Evolutionary conservation across 441 rosid species (phyloP), one percentile per base, ranked within the genome.

Genomic region (Corymbia calophylla): DNA sequence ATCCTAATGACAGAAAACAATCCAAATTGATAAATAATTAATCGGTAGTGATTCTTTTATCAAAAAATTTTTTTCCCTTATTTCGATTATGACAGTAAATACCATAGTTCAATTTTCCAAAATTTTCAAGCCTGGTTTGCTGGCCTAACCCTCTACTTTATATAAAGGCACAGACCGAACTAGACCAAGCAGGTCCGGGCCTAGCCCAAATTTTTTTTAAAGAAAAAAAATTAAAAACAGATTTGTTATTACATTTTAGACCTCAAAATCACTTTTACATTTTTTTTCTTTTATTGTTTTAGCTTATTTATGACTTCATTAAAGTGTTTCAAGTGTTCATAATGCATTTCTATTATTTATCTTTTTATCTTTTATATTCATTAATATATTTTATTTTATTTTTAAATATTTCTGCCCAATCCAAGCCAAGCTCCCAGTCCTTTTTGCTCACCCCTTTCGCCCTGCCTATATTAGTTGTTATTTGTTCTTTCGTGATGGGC

Each of bases 31-130:
- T 23, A 58, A 27, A 58, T 58, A 58, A 9, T 23, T 58, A 58
- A 23, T 0, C 1, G 14, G 62, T 23, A 58, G 23, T 0, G 1
- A 9, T 23, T 58, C 29, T 9, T 58, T 58, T 58, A n/a, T n/a
- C n/a, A n/a, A n/a, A n/a, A n/a, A n/a, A 9, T 23, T 58, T 14
- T 9, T 58, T 58, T 58, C 10, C 62, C 62, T 58, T 4, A 9
- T 23, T 58, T 58, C 6, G 62, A 58, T 58, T 23, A 58, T 58
- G 62, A 58, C 62, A 58, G 62, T 13, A 58, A 9, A 58, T 23
- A 58, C 62, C 62, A 3, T 56, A 21, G 21, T 55, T 55, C 62
- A 23, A 58, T 58, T 58, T 56, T 58, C 14, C 13, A 58, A 9
- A 56, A 9, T 9, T 58, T 58, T 29, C 62, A 23, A n/a, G 73